Evolutionary conservation across 805 yeast species (phyloP), one percentile per base, ranked within the genome.

Genomic region (Candida koratica): DNA sequence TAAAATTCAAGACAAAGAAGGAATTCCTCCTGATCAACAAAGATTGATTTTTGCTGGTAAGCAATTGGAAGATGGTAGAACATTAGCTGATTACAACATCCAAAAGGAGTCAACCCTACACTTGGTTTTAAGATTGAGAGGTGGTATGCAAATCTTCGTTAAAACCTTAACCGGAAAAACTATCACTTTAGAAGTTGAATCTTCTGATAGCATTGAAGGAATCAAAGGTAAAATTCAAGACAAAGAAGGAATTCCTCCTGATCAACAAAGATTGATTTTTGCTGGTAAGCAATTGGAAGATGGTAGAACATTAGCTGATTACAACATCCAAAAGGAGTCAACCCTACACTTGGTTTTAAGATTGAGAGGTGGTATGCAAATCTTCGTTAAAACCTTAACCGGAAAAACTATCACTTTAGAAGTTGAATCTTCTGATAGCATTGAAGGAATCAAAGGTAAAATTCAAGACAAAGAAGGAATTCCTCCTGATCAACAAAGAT

Each of bases 1-100:
- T 67, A 89, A 89, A 83, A 89, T 88, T 72, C 96, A 87, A 76
- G 95, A 90, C 82, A 89, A 89, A 81, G 97, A 90, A 73, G 97
- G 97, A 68, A 90, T 90, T 57, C 97, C 97, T 70, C 97, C 97
- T 63, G 97, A 90, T 74, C 97, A 90, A 73, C 97, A 90, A 78
- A 87, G 98, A 79, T 84, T 93, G 64, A 90, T 90, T 81, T 90
- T 93, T 67, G 97, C 97, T 65, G 98, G 98, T 79, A 90, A 90
- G 81, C 98, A 90, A 77, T 85, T 90, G 65, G 97, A 90, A 78
- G 97, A 90, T 63, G 97, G 97, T 67, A 87, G 97, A 81, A 93
- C 97, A 55, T 79, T 90, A 59, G 84, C 96, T 54, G 97, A 90
- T 79, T 93, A 93, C 95, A 90, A 90, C 88, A 93, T 90, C 75